Base-by-base conservation (phyloP, 2,329 filamentous ascomycete genomes). In the Aureobasidium lini region DNA sequence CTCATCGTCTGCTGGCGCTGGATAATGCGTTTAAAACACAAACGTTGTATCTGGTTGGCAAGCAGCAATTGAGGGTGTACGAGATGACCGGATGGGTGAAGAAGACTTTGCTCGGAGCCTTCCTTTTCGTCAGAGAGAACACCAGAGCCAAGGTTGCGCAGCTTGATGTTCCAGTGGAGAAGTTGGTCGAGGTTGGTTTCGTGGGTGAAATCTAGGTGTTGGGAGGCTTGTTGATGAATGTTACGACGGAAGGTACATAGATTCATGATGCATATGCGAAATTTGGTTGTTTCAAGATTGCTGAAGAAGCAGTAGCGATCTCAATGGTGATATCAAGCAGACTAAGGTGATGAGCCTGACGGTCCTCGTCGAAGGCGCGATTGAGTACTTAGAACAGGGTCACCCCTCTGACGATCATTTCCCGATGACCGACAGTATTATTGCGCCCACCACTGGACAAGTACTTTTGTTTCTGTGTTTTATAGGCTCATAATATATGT, bases 101-200 rank as follows among this genome's bases (percentile, higher is more conserved):
- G 11, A 75, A 72, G 44, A 59, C 78, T 1, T 50, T 83, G 6
- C 68, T 89, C 10, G 74, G 74, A 50, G 71, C 77, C 0, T 88
- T 87, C 62, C 69, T 88, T 61, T 88, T 84, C 76, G 77, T 87
- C 53, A 72, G 85, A 32, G 85, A 88, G 40, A 88, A 87, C 64
- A 84, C 82, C 11, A 73, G 85, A 54, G 79, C 81, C 1, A 88
- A 88, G 75, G 81, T 88, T 71, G 82, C 84, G 13, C 84, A 84
- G 64, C 70, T 88, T 60, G 73, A 80, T 50, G 72, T 87, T 43
- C 78, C 81, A 0, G 78, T 81, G 61, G 84, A 87, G 61, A 77
- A 79, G 50, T 69, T 88, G 49, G 80, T 88, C 16, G 86, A 88
- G 72, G 84, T 88, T 16, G 86, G 86, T 0, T 88, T 87, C 67